Evolutionary conservation across 768 basidiomycete species (phyloP).

Genomic region (Mycena polygramma): DNA sequence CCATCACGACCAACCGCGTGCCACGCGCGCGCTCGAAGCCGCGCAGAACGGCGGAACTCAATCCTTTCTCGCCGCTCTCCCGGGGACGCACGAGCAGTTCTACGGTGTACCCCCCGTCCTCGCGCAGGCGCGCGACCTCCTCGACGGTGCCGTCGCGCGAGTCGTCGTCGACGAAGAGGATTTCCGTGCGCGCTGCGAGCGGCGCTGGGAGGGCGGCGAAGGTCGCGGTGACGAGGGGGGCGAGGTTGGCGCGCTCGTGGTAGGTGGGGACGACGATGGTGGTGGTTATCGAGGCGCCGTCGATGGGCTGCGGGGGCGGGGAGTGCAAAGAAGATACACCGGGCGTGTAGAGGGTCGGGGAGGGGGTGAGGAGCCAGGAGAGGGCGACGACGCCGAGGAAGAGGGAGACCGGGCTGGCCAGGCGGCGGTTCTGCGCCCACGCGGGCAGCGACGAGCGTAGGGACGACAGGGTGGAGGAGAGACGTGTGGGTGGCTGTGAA

Average conservation of each 20-base stretch:
- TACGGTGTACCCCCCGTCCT: constrained; percentile 5
- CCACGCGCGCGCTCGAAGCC: constrained; percentile 25
- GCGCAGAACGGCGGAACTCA: constrained; percentile 8
- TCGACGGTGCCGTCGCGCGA: constrained; percentile 17
- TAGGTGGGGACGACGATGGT: constrained; percentile 19
- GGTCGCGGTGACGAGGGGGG: neutral
- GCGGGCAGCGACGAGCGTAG: constrained; percentile 8
- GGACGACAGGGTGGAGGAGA: neutral
- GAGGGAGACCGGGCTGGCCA: neutral
- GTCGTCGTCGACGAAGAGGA: constrained; percentile 17
- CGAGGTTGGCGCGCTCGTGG: neutral
- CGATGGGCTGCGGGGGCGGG: neutral
- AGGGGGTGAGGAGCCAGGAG: constrained; percentile 6
- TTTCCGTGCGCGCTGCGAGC: neutral
- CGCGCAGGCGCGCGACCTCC: constrained; percentile 5
- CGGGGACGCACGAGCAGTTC: neutral
- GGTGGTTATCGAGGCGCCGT: constrained; percentile 12
- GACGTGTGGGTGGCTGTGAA: neutral
- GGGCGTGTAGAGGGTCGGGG: constrained; percentile 4
- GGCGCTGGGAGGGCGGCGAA: neutral
- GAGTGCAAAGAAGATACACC: neutral
- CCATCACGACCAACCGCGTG: constrained; percentile 17
- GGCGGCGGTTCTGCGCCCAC: constrained; percentile 14
- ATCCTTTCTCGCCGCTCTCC: neutral
- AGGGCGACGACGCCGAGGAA: neutral